A percentile compares a stretch with the other conserved stretches of the same genome.
These are phyloP conservation scores for Zalerion maritima DNA, from an alignment of 495 filamentous ascomycete genomes.

Conservation along the genomic window DNA sequence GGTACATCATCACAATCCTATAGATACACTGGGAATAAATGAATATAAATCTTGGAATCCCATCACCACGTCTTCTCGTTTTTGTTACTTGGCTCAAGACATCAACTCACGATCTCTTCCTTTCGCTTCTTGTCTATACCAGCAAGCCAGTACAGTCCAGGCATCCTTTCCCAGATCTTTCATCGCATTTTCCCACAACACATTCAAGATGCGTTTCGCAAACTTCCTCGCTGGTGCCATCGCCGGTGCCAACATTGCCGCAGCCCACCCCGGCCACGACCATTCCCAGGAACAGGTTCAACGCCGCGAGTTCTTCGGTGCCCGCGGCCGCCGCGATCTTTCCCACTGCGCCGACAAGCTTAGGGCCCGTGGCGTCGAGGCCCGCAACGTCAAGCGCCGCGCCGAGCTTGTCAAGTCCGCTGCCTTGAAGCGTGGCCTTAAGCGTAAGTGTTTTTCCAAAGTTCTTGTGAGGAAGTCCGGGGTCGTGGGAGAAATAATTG, in stretches of 20 bases:
- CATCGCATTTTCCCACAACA: conserved; percentile 2
- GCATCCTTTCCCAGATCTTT: conserved; percentile 5
- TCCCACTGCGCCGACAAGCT: conserved; percentile 34
- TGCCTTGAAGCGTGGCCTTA: conserved; percentile 12
- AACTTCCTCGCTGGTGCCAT: conserved; percentile 5
- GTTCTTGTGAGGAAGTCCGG: too few relatives aligned
- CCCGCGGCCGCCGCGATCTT: conserved; percentile 23
- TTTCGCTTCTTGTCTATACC: too few relatives aligned
- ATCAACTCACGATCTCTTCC: too few relatives aligned
- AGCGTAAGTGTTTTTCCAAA: too few relatives aligned
- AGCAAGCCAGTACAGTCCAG: too few relatives aligned
- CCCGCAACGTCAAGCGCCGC: conserved; percentile 30
- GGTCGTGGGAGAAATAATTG: too few relatives aligned
- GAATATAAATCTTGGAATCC: too few relatives aligned
- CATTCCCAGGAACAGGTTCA: conserved; percentile 28
- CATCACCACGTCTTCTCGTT: too few relatives aligned
- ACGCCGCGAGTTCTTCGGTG: conserved; percentile 27
- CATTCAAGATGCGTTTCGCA: conserved; percentile 7
- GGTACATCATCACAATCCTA: too few relatives aligned
- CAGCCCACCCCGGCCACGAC: conserved; percentile 36
- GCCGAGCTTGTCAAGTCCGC: conserved; percentile 15
- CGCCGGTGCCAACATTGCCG: conserved; percentile 6
- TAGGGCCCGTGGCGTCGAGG: conserved; percentile 32
- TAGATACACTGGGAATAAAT: too few relatives aligned
- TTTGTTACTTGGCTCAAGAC: too few relatives aligned